Conservation (phyloP, 2,329 filamentous ascomycete genomes). For the Epichloe sp. region DNA sequence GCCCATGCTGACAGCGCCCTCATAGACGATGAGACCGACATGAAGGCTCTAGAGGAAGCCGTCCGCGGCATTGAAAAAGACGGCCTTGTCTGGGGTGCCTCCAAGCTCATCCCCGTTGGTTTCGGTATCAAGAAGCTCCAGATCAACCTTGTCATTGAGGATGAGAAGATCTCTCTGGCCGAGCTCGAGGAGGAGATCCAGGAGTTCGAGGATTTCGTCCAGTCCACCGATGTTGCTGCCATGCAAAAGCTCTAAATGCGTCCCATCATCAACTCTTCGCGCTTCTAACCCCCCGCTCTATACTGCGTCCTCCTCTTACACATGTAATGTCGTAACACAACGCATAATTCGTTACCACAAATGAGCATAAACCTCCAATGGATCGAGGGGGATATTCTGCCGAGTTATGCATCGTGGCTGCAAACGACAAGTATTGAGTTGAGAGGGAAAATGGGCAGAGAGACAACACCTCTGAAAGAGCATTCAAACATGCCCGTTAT, state of each 20-base stretch:
- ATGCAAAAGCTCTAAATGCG: slow-evolving; percentile 78
- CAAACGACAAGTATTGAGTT: background rate
- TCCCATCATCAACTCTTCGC: background rate
- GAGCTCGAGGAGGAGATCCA: slow-evolving; percentile 77
- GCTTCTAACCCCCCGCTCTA: background rate
- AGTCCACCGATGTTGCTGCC: slow-evolving; percentile 81
- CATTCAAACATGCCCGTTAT: background rate
- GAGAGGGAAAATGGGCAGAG: background rate
- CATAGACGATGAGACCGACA: slow-evolving; percentile 83
- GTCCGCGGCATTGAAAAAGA: slow-evolving; percentile 82
- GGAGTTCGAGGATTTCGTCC: slow-evolving; percentile 86
- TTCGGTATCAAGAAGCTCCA: slow-evolving; percentile 99
- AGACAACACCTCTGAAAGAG: background rate
- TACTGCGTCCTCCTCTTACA: background rate
- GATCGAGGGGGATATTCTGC: background rate
- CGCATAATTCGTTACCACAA: background rate
- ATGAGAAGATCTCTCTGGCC: slow-evolving; percentile 82
- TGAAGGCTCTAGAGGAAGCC: slow-evolving; percentile 64
- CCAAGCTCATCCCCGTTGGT: slow-evolving; percentile 78
- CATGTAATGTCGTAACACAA: background rate
- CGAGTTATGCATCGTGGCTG: background rate
- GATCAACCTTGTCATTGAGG: slow-evolving; percentile 95
- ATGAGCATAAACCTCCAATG: background rate
- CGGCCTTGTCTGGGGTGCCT: slow-evolving; percentile 90
- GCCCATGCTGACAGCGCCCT: background rate